Base-by-base conservation (phyloP, 2,329 filamentous ascomycete genomes). In the Alternaria alternata region DNA sequence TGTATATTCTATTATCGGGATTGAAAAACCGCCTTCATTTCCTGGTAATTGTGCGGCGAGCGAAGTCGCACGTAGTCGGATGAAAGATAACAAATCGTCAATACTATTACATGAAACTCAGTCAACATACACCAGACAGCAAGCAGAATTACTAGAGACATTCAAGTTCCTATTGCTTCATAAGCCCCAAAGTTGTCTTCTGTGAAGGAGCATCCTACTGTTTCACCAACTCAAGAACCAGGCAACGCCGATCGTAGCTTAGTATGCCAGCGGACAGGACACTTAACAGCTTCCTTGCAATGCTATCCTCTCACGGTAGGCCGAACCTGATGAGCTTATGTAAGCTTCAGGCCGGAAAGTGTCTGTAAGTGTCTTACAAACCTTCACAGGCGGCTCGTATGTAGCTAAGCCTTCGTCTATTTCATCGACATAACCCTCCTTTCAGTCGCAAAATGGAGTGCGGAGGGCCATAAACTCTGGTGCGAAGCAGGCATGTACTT, bases 401-500 rank as follows among this genome's bases (percentile, higher is more conserved):
- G 3, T 26, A 5, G 43, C 57, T 7, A 26, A n/a, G n/a, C 52
- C 52, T 7, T 62, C 52, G 32, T 62, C 51, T 12, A 9, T 11
- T 42, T 62, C 57, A 16, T 20, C 18, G 2, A 16, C 9, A 2
- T 9, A 11, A 1, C 12, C 18, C 1, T 41, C 36, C 4, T 32
- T 46, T 55, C 62, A 62, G 11, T 51, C 59, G 22, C 62, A 55
- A 64, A 18, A 51, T 12, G 48, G 59, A 1, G 59, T 32, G 0
- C 32, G 41, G 2, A 64, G 11, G 4, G 51, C 51, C 1, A 77
- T 59, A 52, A 77, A 76, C 18, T 60, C 62, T 0, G 76, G 72
- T 1, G 64, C 75, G 30, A 79, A 65, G 0, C 66, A 53, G 0
- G 75, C 9, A 41, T 0, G 9, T 12, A 3, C 5, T 8, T 24